These are phyloP conservation scores for Pseudocercospora macadamiae DNA, from an alignment of 2,329 filamentous ascomycete species.

Conservation along the genomic window DNA sequence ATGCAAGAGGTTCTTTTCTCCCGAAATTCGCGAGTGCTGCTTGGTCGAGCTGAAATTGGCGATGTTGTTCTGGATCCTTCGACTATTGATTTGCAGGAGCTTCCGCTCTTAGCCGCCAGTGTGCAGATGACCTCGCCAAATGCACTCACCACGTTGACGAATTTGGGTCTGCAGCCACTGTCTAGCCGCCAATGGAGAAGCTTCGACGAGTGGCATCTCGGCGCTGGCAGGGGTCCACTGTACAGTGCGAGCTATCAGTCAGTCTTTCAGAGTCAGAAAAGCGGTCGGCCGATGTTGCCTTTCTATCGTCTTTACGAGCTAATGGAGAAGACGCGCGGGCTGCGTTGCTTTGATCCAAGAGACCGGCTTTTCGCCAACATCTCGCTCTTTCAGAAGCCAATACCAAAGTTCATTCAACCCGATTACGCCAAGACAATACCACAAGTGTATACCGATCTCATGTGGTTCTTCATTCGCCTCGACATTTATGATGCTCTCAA, in stretches of 20 bases:
- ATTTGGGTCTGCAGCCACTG: background rate
- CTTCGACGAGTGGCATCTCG: constrained; percentile 1
- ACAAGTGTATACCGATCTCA: constrained; percentile 6
- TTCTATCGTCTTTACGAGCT: constrained; percentile 6
- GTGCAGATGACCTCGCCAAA: background rate
- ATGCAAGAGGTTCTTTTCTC: constrained; percentile 8
- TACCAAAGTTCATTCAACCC: background rate
- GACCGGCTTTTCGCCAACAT: constrained; percentile 12
- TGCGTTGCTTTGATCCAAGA: constrained; percentile 7
- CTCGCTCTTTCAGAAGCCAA: constrained; percentile 1
- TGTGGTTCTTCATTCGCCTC: constrained; percentile 4
- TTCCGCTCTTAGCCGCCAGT: background rate
- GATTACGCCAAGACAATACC: constrained; percentile 7
- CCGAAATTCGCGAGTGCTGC: background rate
- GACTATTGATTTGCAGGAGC: background rate
- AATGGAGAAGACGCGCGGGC: background rate
- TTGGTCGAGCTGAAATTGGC: background rate
- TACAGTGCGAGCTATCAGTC: background rate
- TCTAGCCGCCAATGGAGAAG: background rate
- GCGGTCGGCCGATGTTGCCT: background rate
- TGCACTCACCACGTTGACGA: background rate
- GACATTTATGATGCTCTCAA: constrained; percentile 1
- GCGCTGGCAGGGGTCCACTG: background rate
- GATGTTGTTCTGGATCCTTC: background rate
- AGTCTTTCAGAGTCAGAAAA: constrained; percentile 1